Conservation (phyloP, 2,329 filamentous ascomycete species). For the Epichloe festucae region DNA sequence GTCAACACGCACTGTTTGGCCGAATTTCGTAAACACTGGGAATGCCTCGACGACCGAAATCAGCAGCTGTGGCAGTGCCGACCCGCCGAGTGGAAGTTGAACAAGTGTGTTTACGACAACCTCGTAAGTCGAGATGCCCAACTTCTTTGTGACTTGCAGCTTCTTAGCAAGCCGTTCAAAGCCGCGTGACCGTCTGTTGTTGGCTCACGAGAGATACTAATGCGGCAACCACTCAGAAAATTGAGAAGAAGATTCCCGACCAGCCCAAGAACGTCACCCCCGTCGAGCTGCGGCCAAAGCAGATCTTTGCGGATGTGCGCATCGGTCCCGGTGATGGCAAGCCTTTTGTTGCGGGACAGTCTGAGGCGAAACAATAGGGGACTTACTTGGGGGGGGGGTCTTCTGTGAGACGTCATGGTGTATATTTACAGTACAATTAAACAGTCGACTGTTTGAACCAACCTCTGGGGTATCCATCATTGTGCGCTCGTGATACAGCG, state of each 20-base stretch:
- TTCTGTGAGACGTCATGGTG: neutral
- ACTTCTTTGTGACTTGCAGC: neutral
- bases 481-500: too few species aligned
- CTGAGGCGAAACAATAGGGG: slow-evolving; percentile 23
- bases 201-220: neutral
- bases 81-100: slow-evolving; percentile 74
- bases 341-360: slow-evolving; percentile 25
- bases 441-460: neutral
- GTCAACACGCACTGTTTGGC: slow-evolving; percentile 89
- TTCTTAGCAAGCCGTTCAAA: neutral
- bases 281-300: slow-evolving; percentile 57
- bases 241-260: slow-evolving; percentile 71
- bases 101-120: slow-evolving; percentile 92
- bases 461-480: too few species aligned
- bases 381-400: slow-evolving; percentile 9
- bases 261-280: slow-evolving; percentile 56
- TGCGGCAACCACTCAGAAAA: slow-evolving; percentile 40
- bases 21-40: slow-evolving; percentile 88
- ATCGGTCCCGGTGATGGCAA: slow-evolving; percentile 29
- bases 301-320: slow-evolving; percentile 46
- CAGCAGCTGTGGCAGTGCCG: slow-evolving; percentile 96
- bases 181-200: neutral
- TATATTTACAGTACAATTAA: slow-evolving; percentile 1
- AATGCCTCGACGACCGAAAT: slow-evolving; percentile 94
- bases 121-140: slow-evolving; percentile 48